Conservation (phyloP, 441 rosid genomes). For the Cnidoscolus chayamansa region DNA sequence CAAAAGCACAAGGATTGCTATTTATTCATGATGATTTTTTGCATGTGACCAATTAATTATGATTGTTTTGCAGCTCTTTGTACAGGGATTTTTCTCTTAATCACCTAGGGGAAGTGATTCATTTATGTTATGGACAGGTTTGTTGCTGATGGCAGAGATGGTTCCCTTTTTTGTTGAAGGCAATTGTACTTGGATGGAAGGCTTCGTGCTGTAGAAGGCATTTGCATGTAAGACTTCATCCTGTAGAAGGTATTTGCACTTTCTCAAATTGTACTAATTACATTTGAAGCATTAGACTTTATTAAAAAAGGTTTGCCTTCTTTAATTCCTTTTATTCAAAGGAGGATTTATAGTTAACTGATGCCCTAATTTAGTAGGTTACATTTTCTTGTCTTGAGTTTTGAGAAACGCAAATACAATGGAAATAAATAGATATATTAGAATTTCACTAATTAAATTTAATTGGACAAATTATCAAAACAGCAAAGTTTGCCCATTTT, state of each 20-base stretch:
- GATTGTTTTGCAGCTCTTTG: conserved; percentile 37
- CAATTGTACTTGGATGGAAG: not conserved
- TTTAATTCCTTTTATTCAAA: too few relatives aligned
- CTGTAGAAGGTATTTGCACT: conserved; percentile 16
- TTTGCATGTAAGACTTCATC: conserved; percentile 17
- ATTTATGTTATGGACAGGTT: conserved; percentile 31
- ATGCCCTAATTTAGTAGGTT: too few relatives aligned
- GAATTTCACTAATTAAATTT: too few relatives aligned
- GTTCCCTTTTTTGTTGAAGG: conserved; percentile 15
- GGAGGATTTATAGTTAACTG: too few relatives aligned
- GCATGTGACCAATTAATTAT: conserved; percentile 26
- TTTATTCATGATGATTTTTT: conserved; percentile 31
- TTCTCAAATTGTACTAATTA: conserved; percentile 12
- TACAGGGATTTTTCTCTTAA: conserved; percentile 40
- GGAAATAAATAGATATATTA: too few relatives aligned
- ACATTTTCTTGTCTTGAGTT: too few relatives aligned
- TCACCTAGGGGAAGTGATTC: conserved; percentile 36
- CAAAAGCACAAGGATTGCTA: conserved; percentile 21
- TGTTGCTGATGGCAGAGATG: conserved; percentile 33
- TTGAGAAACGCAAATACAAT: too few relatives aligned
- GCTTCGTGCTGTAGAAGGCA: conserved; percentile 13
- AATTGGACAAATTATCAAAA: too few relatives aligned
- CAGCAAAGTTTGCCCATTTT: too few relatives aligned
- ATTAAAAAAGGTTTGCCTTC: too few relatives aligned
- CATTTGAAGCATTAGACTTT: conserved; percentile 18